Evolutionary conservation across 176 grass and related monocot genomes (phyloP).

Genomic region (Phoenix dactylifera): DNA sequence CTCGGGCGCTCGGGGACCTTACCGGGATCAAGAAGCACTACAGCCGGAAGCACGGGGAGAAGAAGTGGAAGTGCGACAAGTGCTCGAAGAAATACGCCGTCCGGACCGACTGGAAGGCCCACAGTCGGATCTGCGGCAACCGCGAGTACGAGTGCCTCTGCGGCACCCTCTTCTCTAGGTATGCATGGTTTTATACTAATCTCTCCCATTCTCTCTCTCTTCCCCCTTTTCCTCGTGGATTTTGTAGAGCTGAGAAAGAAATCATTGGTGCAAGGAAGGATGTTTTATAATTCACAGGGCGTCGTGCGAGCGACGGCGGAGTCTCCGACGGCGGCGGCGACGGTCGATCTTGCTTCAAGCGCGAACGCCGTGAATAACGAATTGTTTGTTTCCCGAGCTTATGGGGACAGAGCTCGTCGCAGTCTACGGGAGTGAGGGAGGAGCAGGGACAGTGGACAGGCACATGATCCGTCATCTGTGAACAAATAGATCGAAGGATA

Average conservation of each 20-base stretch:
- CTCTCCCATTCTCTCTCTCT: too few species aligned
- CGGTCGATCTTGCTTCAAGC: neutral
- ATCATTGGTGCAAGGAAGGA: slow-evolving; percentile 4
- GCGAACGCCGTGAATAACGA: too few species aligned
- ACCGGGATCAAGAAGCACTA: slow-evolving; percentile 15
- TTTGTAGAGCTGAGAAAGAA: too few species aligned
- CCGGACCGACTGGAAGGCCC: slow-evolving; percentile 1
- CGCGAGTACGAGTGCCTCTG: slow-evolving; percentile 4
- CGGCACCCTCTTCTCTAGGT: slow-evolving; percentile 7
- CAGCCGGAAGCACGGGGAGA: slow-evolving; percentile 7
- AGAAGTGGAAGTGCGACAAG: slow-evolving; percentile 13
- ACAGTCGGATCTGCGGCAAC: neutral
- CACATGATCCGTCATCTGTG: too few species aligned
- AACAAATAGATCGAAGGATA: too few species aligned
- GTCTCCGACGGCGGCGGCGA: neutral
- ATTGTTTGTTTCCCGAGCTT: too few species aligned
- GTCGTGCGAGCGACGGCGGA: neutral
- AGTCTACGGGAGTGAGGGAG: too few species aligned
- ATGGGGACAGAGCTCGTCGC: too few species aligned
- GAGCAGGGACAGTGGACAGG: too few species aligned
- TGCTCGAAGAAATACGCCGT: slow-evolving; percentile 12
- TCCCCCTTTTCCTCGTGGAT: too few species aligned
- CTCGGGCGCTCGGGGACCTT: slow-evolving; percentile 6
- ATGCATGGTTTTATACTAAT: too few species aligned
- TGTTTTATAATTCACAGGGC: neutral